Evolutionary conservation across 306 rosid genomes (phyloP).

Genomic region (Senna siamea): DNA sequence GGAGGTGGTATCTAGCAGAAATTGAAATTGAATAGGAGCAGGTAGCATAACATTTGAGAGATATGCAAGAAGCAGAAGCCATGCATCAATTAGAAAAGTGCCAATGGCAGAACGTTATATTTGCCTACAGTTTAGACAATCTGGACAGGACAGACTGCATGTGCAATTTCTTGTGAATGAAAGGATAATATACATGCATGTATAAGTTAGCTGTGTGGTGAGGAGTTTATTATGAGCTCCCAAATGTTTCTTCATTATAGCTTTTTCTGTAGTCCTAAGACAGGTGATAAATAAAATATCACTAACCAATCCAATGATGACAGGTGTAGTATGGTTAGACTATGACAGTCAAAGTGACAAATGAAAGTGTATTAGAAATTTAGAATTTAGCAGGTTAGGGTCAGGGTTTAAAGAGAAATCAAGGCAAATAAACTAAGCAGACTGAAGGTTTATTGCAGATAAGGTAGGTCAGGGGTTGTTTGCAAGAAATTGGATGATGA

Average conservation of each 20-base stretch:
- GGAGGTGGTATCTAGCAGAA: constrained; percentile 27
- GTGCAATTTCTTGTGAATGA: background rate
- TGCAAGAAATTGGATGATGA: background rate
- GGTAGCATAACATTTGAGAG: background rate
- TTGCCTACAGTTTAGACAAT: background rate
- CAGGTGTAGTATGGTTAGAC: background rate
- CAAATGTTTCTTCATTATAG: constrained; percentile 18
- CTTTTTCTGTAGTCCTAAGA: background rate
- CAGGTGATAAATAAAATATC: background rate
- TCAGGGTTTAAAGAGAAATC: background rate
- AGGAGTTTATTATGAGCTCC: constrained; percentile 6
- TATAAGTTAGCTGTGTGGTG: constrained; percentile 12
- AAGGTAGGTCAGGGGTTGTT: background rate
- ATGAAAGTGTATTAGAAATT: background rate
- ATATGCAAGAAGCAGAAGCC: background rate
- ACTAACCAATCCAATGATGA: background rate
- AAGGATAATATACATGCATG: constrained; percentile 8
- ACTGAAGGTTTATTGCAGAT: background rate
- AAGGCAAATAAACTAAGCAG: background rate
- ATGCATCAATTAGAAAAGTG: background rate
- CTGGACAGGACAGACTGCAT: background rate
- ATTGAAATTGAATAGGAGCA: constrained; percentile 6
- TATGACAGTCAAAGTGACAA: background rate
- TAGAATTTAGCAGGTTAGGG: constrained; percentile 19
- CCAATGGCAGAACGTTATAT: constrained; percentile 18